Conservation (phyloP, 2,329 filamentous ascomycete genomes). For the Ustilaginoidea virens region DNA sequence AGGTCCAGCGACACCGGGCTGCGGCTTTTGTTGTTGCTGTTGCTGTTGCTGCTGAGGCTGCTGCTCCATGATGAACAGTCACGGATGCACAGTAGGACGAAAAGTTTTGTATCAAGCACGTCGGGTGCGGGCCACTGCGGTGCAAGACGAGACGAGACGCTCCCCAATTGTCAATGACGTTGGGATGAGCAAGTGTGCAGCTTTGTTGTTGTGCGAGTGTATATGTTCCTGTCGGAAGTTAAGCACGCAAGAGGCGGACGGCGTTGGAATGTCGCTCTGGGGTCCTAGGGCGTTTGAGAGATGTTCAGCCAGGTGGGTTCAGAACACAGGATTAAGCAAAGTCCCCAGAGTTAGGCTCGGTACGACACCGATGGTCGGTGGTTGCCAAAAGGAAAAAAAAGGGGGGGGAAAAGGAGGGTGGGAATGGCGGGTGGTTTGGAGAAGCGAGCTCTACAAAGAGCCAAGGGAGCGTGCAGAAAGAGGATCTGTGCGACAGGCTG, state of each 20-base stretch:
- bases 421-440: slow-evolving; percentile 9
- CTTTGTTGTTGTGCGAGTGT: neutral
- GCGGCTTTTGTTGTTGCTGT: slow-evolving; percentile 30
- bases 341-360: slow-evolving; percentile 5
- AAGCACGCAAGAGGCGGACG: neutral
- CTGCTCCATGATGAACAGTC: slow-evolving; percentile 42
- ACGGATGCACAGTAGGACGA: slow-evolving; percentile 22
- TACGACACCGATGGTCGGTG: slow-evolving; percentile 10
- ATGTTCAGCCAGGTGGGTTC: slow-evolving; percentile 7
- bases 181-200: neutral
- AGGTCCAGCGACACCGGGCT: slow-evolving; percentile 52
- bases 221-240: neutral
- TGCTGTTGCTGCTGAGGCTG: slow-evolving; percentile 40
- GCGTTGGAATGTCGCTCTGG: neutral
- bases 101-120: slow-evolving; percentile 18
- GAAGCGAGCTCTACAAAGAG: slow-evolving; percentile 15
- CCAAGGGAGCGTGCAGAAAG: slow-evolving; percentile 24
- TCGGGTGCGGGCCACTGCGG: slow-evolving; percentile 17
- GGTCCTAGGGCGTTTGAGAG: no score
- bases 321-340: slow-evolving; percentile 9
- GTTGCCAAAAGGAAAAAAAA: slow-evolving; percentile 22
- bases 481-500: slow-evolving; percentile 17
- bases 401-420: no score
- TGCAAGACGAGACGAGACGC: neutral
- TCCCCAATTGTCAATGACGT: no score